phyloP scores from a whole-genome alignment of 1,284 basidiomycete genomes.

The Puccinia sorghi region DNA sequence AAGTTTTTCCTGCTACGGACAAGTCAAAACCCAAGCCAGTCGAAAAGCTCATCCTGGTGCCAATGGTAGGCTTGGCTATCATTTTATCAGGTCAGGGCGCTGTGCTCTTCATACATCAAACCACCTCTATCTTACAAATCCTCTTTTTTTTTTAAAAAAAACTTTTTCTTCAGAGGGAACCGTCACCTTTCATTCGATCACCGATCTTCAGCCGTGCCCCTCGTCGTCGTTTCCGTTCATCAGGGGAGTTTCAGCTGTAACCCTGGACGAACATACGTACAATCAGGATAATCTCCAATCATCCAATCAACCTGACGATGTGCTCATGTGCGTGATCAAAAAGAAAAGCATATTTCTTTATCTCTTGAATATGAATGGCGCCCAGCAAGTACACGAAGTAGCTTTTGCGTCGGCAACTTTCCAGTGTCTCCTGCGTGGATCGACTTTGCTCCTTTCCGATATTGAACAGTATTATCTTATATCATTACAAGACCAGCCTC shows the following conservation, averaged over 20 bases:
- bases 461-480: slow-evolving; percentile 43
- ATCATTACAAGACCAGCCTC: slow-evolving; percentile 26
- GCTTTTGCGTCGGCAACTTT: slow-evolving; percentile 42
- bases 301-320: slow-evolving; percentile 11
- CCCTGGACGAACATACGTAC: slow-evolving; percentile 39
- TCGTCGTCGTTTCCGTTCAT: slow-evolving; percentile 35
- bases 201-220: slow-evolving; percentile 24
- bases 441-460: slow-evolving; percentile 41
- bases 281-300: background rate
- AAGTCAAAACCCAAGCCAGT: slow-evolving; percentile 30
- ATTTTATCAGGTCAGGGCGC: slow-evolving; percentile 46
- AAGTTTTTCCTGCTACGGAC: slow-evolving; percentile 42
- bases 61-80: slow-evolving; percentile 44
- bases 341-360: slow-evolving; percentile 39
- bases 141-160: background rate
- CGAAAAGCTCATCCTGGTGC: slow-evolving; percentile 38
- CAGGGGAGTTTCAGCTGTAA: slow-evolving; percentile 43
- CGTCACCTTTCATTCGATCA: slow-evolving; percentile 40
- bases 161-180: slow-evolving; percentile 29
- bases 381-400: slow-evolving; percentile 36
- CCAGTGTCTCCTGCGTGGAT: slow-evolving; percentile 36
- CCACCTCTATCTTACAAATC: background rate
- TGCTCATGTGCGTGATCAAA: slow-evolving; percentile 44
- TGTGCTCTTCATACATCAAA: slow-evolving; percentile 2
- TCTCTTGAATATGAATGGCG: slow-evolving; percentile 13